phyloP scores from a whole-genome alignment of 169 alveolate genomes.

The Plasmodium ovale region DNA sequence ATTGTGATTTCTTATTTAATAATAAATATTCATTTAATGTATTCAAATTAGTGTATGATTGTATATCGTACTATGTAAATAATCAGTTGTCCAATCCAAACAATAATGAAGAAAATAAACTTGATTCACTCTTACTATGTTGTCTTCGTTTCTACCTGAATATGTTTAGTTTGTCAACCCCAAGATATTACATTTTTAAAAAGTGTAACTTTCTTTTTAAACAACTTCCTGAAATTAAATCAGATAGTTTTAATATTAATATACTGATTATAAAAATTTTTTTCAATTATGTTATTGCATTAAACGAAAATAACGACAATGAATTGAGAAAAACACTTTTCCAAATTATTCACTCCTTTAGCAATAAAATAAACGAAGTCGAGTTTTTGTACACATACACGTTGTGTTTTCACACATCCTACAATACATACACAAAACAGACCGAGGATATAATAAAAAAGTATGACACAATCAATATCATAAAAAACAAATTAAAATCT shows the following conservation, averaged over 20 bases:
- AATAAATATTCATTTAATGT: slow-evolving; percentile 53
- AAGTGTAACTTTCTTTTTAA: slow-evolving; percentile 28
- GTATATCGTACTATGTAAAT: slow-evolving; percentile 43
- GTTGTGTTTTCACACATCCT: slow-evolving; percentile 58
- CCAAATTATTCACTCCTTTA: slow-evolving; percentile 26
- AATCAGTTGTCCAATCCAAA: neutral
- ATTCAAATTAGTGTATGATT: slow-evolving; percentile 59
- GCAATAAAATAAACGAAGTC: slow-evolving; percentile 11
- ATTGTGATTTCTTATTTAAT: slow-evolving; percentile 50
- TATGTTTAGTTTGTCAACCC: slow-evolving; percentile 63
- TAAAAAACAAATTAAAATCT: slow-evolving; percentile 21
- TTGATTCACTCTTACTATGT: slow-evolving; percentile 42
- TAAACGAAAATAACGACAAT: slow-evolving; percentile 54
- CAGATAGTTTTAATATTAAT: slow-evolving; percentile 39
- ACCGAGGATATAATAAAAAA: slow-evolving; percentile 45
- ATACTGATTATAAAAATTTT: slow-evolving; percentile 31
- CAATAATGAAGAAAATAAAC: slow-evolving; percentile 32
- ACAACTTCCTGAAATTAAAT: slow-evolving; percentile 29
- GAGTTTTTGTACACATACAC: slow-evolving; percentile 30
- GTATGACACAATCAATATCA: slow-evolving; percentile 19
- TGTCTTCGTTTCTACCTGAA: slow-evolving; percentile 50
- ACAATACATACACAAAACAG: slow-evolving; percentile 10
- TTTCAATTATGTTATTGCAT: slow-evolving; percentile 32
- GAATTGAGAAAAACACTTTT: slow-evolving; percentile 39
- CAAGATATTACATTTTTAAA: slow-evolving; percentile 63